Evolutionary conservation across 306 rosid genomes (phyloP), one percentile per base, ranked within the genome.

Genomic region (Lathyrus aphaca): DNA sequence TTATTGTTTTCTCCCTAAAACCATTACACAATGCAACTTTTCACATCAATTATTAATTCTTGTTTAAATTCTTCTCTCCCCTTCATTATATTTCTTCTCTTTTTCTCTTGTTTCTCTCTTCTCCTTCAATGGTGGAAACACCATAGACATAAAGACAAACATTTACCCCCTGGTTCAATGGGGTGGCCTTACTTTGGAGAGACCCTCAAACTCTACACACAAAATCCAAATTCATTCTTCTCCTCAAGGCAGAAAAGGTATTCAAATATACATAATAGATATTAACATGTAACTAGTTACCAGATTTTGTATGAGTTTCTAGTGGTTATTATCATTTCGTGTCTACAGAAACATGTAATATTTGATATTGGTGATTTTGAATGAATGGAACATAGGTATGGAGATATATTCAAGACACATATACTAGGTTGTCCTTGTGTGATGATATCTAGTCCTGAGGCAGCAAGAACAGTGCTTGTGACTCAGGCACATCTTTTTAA

Each of bases 151-250:
- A 70, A 29, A 0, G 45, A 66, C 82, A 80, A 76, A 29, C 81
- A 77, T 69, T 76, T 92, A 6, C 98, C 98, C 4, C 98, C 96
- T 3, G 98, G 98, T 51, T 92, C 96, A 10, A 74, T 92, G 91
- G 98, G 98, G 1, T 90, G 96, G 98, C 96, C 96, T 29, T 86
- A 79, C 69, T 64, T 90, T 0, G 98, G 96, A 57, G 96, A 92
- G 74, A 90, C 98, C 60, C 85, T 82, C 72, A 81, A 81, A 64
- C 96, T 92, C 48, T 92, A 90, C 63, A 77, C 88, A 27, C 74
- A 85, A 63, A 86, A 92, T 69, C 96, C 96, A 12, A 88, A 92
- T 57, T 77, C 85, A 73, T 92, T 92, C 85, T 92, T 92, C 64
- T 85, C 89, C 57, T 71, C 71, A 56, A 61, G 92, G 25, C 91